phyloP scores from a whole-genome alignment of 2,329 filamentous ascomycete species.

The Aureobasidium sp. region DNA sequence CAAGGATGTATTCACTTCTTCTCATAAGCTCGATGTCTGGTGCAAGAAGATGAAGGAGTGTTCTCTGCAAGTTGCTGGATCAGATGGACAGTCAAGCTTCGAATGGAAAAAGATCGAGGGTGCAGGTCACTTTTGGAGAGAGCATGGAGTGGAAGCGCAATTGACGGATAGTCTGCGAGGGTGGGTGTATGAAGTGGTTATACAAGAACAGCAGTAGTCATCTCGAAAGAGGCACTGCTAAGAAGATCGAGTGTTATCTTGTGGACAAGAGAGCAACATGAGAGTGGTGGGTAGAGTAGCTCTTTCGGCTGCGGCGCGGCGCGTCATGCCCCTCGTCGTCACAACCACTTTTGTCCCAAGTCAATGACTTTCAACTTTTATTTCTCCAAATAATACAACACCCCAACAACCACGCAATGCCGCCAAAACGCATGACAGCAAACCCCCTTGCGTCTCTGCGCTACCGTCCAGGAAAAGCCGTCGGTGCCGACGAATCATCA shows the following conservation, averaged over 20 bases:
- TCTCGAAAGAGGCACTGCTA: too few species aligned
- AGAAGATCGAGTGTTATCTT: neutral
- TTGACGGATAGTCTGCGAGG: neutral
- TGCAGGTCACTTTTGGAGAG: slow-evolving; percentile 46
- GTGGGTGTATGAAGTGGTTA: neutral
- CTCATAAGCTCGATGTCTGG: slow-evolving; percentile 60
- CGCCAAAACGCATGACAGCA: slow-evolving; percentile 84
- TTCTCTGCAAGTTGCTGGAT: slow-evolving; percentile 16
- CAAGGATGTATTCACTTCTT: slow-evolving; percentile 63
- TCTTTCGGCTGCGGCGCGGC: neutral
- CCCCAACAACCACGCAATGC: slow-evolving; percentile 36
- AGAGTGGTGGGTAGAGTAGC: neutral
- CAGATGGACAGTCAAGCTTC: slow-evolving; percentile 27
- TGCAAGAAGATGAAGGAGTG: slow-evolving; percentile 39
- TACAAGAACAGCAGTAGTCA: neutral
- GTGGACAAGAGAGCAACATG: neutral
- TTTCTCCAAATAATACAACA: neutral
- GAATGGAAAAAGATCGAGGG: slow-evolving; percentile 37
- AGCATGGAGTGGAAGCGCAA: slow-evolving; percentile 25
- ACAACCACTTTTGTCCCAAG: neutral
- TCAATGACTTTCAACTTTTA: neutral
- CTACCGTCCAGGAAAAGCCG: slow-evolving; percentile 76
- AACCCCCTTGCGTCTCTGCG: slow-evolving; percentile 75
- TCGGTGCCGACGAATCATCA: slow-evolving; percentile 39
- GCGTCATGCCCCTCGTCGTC: neutral